Conservation (phyloP, 2,329 filamentous ascomycete genomes). For the Xylariaceae sp. region DNA sequence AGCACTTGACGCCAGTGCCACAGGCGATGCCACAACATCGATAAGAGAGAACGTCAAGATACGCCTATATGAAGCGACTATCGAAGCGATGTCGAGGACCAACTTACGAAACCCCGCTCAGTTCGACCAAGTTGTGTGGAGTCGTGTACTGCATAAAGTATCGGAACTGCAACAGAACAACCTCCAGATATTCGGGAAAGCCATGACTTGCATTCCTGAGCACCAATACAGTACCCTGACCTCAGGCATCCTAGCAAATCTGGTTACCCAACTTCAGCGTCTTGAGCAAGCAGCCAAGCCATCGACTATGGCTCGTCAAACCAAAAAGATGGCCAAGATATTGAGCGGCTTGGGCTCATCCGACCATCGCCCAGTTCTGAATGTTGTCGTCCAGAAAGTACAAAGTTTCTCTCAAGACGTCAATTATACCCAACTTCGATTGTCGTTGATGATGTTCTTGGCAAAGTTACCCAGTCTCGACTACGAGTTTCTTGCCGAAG, state of each 20-base stretch:
- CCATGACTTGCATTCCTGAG: conserved; percentile 18
- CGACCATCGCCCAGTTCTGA: conserved; percentile 15
- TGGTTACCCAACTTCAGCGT: conserved; percentile 14
- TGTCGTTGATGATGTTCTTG: conserved; percentile 23
- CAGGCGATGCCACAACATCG: no score
- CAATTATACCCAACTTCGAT: conserved; percentile 13
- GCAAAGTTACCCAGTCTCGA: conserved; percentile 21
- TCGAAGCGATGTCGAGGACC: conserved; percentile 12
- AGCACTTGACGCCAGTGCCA: conserved; percentile 4
- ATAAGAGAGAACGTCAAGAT: conserved; percentile 3
- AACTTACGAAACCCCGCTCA: not conserved
- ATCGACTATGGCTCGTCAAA: conserved; percentile 14
- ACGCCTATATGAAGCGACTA: conserved; percentile 15
- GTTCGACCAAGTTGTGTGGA: conserved; percentile 18
- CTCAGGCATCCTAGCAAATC: conserved; percentile 16
- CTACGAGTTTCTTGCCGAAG: conserved; percentile 12
- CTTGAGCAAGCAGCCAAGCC: conserved; percentile 3
- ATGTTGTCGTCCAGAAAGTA: conserved; percentile 14
- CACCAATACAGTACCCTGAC: conserved; percentile 8
- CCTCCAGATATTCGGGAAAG: conserved; percentile 17
- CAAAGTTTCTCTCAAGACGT: conserved; percentile 5
- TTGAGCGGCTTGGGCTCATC: conserved; percentile 13
- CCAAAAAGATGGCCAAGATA: conserved; percentile 18
- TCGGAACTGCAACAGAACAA: conserved; percentile 20
- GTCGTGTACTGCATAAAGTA: conserved; percentile 14